Conservation (phyloP, 768 basidiomycete genomes). For the Termitomyces sp. region DNA sequence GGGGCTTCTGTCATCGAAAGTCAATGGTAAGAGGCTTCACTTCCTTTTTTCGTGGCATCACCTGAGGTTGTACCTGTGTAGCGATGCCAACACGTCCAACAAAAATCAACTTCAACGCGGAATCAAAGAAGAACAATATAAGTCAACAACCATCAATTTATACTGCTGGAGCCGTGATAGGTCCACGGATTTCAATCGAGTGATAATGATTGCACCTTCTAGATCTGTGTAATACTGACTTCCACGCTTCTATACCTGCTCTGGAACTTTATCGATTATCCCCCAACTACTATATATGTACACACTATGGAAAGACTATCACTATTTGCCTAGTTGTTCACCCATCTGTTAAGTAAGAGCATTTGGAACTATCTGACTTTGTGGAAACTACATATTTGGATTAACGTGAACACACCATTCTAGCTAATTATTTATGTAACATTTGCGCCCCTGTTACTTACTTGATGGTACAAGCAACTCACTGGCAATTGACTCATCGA, state of each 20-base stretch:
- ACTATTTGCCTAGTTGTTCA: not conserved
- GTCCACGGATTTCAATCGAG: constrained; percentile 76
- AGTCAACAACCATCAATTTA: constrained; percentile 45
- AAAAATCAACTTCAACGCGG: constrained; percentile 38
- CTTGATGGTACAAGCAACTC: not conserved
- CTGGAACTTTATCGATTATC: no score
- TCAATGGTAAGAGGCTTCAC: constrained; percentile 57
- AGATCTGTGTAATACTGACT: not conserved
- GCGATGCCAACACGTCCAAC: constrained; percentile 43
- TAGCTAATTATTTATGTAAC: no score
- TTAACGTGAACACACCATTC: no score
- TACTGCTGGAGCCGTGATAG: constrained; percentile 49
- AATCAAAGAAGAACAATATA: constrained; percentile 38
- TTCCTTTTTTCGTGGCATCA: constrained; percentile 20
- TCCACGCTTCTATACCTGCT: no score
- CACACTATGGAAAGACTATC: not conserved
- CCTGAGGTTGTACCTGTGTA: constrained; percentile 29
- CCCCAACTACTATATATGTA: no score
- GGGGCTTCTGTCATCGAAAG: constrained; percentile 72
- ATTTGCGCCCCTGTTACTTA: no score
- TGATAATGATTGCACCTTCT: constrained; percentile 26
- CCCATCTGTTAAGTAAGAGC: no score
- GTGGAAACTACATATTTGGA: no score
- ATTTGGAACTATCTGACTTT: no score
- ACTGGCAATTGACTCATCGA: constrained; percentile 7